Evolutionary conservation across 1,284 basidiomycete species (phyloP).

Genomic region (Mycosarcoma mackinlayi): DNA sequence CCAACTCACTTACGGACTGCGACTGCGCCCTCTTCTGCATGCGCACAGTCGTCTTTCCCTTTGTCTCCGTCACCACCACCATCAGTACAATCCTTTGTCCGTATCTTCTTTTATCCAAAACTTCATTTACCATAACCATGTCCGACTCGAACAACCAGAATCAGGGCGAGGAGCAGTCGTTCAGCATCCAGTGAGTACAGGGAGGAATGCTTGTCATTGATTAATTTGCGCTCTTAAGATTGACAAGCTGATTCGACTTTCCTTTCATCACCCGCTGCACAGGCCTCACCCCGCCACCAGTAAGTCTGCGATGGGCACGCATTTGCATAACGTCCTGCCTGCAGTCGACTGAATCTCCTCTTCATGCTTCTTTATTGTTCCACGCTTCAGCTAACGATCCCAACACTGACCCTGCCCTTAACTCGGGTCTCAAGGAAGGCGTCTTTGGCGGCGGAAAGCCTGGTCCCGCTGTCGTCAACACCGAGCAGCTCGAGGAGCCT

Average conservation of each 20-base stretch:
- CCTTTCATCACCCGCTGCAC: not conserved
- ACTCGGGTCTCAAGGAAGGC: slow-evolving; percentile 28
- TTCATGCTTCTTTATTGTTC: not conserved
- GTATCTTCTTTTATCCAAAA: not conserved
- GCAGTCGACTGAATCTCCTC: not conserved
- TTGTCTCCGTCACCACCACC: slow-evolving; percentile 4
- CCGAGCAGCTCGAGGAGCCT: slow-evolving; percentile 42
- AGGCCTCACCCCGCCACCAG: slow-evolving; percentile 56
- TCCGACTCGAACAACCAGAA: slow-evolving; percentile 46
- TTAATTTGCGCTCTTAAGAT: no score
- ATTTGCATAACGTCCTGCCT: not conserved
- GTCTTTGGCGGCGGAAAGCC: slow-evolving; percentile 42
- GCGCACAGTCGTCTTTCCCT: not conserved
- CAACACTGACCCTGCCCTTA: slow-evolving; percentile 48
- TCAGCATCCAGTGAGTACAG: slow-evolving; percentile 56
- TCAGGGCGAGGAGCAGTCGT: slow-evolving; percentile 53
- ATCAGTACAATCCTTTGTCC: slow-evolving; percentile 7
- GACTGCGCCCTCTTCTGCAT: no score
- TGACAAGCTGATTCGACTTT: no score
- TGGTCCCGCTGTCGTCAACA: slow-evolving; percentile 38
- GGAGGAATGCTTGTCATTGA: no score
- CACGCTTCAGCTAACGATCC: slow-evolving; percentile 46
- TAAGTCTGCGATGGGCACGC: no score
- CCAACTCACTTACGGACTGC: no score
- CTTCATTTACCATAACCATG: slow-evolving; percentile 17